Conservation (phyloP, 352 stramenopile species). For the Aphanomyces stellatus region DNA sequence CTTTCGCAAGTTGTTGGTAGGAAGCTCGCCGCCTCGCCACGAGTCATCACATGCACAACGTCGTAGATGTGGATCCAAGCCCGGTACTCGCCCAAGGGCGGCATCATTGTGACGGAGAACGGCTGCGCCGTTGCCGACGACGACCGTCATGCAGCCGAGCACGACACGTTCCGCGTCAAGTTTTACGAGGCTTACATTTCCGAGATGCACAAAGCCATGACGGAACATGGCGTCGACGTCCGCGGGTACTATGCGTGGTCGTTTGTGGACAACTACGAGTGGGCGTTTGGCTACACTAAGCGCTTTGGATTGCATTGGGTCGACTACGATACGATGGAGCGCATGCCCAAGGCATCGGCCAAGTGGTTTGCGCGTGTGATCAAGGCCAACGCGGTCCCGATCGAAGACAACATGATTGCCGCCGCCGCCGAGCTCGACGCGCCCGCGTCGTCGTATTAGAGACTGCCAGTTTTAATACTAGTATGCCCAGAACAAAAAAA, state of each 20-base stretch:
- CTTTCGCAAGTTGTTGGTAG: slow-evolving; percentile 79
- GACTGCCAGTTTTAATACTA: not conserved
- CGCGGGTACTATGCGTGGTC: slow-evolving; percentile 88
- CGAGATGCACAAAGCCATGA: slow-evolving; percentile 46
- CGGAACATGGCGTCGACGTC: slow-evolving; percentile 40
- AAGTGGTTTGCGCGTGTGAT: slow-evolving; percentile 45
- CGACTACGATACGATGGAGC: slow-evolving; percentile 48
- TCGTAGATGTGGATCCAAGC: slow-evolving; percentile 66
- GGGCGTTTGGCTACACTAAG: slow-evolving; percentile 40
- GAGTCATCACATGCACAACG: not conserved
- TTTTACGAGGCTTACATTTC: slow-evolving; percentile 82
- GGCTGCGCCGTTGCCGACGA: slow-evolving; percentile 58
- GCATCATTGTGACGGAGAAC: slow-evolving; percentile 91
- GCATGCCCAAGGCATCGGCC: slow-evolving; percentile 49
- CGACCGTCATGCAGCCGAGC: slow-evolving; percentile 56
- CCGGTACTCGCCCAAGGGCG: slow-evolving; percentile 61
- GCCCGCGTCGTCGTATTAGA: not conserved
- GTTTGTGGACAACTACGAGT: slow-evolving; percentile 92
- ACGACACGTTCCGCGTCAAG: slow-evolving; percentile 68
- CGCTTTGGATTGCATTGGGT: slow-evolving; percentile 52
- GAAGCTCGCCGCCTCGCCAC: slow-evolving; percentile 40
- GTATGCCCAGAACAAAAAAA: too few relatives aligned
- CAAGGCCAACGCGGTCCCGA: slow-evolving; percentile 27
- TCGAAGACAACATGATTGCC: not conserved
- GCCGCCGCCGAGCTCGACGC: not conserved